Conservation (phyloP, 257 asterid genomes). For the Hygrophila difformis region DNA sequence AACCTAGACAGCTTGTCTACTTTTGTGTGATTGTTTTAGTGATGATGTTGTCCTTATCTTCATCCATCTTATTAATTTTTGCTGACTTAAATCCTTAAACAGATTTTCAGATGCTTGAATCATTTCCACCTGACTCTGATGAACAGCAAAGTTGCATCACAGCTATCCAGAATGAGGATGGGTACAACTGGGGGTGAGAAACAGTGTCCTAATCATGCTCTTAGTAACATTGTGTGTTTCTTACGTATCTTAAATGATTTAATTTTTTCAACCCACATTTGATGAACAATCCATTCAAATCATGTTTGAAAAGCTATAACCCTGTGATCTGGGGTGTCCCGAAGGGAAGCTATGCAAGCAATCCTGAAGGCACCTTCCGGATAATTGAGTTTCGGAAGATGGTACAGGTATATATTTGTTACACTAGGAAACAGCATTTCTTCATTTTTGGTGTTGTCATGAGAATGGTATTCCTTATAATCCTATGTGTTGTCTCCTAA, state of each 20-base stretch:
- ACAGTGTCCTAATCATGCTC: slow-evolving; percentile 15
- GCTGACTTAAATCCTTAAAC: slow-evolving; percentile 16
- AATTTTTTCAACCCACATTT: slow-evolving; percentile 10
- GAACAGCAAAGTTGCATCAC: slow-evolving; percentile 79
- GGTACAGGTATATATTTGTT: slow-evolving; percentile 62
- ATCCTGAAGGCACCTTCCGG: slow-evolving; percentile 77
- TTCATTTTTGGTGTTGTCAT: not conserved
- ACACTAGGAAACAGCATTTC: not conserved
- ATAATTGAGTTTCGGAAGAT: slow-evolving; percentile 78
- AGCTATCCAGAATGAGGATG: slow-evolving; percentile 73
- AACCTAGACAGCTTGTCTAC: not conserved
- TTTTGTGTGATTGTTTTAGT: slow-evolving; percentile 2
- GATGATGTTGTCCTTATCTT: not conserved
- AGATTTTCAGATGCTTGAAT: slow-evolving; percentile 66
- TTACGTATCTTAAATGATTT: slow-evolving; percentile 9
- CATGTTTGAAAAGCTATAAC: slow-evolving; percentile 54
- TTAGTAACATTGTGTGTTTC: slow-evolving; percentile 6
- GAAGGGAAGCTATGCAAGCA: slow-evolving; percentile 85
- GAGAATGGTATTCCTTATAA: not conserved
- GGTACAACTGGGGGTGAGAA: slow-evolving; percentile 93
- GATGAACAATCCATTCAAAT: slow-evolving; percentile 15
- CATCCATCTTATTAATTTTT: slow-evolving; percentile 1
- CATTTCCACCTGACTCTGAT: slow-evolving; percentile 79
- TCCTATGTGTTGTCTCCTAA: not conserved
- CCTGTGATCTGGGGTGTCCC: slow-evolving; percentile 98